These are phyloP conservation scores for Candida anglica DNA, from an alignment of 805 yeast species.

Conservation along the genomic window DNA sequence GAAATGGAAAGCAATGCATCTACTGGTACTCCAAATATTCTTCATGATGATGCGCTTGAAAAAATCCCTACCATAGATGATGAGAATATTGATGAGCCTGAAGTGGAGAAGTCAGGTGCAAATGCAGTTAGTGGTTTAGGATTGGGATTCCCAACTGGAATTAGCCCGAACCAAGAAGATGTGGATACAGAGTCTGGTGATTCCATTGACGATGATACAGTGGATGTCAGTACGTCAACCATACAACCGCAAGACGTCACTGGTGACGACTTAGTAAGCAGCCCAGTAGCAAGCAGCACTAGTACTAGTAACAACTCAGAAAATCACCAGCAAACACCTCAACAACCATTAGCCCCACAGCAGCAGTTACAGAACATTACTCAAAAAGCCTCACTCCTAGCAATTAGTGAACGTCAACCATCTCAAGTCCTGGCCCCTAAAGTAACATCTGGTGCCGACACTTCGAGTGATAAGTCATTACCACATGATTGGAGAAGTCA, in stretches of 20 bases:
- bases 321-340: no score
- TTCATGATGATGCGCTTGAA: constrained; percentile 19
- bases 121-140: not conserved
- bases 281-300: no score
- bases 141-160: no score
- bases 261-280: no score
- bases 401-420: not conserved
- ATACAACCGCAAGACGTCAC: not conserved
- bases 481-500: constrained; percentile 4
- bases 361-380: no score
- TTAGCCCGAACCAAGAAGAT: not conserved
- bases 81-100: constrained; percentile 26
- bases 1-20: constrained; percentile 7
- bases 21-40: constrained; percentile 10
- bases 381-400: not conserved
- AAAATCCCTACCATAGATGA: constrained; percentile 30
- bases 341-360: no score
- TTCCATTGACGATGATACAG: constrained; percentile 2
- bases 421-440: no score
- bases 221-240: constrained; percentile 2
- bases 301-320: no score
- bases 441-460: not conserved
- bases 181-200: not conserved
- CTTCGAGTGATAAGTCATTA: constrained; percentile 1
- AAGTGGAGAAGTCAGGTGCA: not conserved